Conservation (phyloP, 1,284 basidiomycete genomes). For the Sporisorium graminicola region DNA sequence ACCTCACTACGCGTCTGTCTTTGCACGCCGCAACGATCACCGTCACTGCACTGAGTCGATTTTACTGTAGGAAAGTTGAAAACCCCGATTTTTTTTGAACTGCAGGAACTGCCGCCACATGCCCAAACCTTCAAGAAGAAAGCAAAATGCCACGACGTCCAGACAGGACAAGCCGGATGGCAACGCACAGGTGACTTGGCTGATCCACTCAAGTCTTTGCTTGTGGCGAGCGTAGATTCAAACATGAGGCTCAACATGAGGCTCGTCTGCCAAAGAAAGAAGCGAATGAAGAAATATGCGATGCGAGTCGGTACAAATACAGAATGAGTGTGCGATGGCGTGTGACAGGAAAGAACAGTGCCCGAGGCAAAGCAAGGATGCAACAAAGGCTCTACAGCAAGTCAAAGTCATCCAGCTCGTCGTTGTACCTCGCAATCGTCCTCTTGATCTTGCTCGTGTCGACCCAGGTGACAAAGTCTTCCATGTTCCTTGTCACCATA, state of each 20-base stretch:
- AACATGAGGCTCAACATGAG: not conserved
- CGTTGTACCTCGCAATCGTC: conserved; percentile 95
- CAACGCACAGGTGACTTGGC: too few species aligned
- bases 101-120: not conserved
- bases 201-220: too few species aligned
- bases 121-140: too few species aligned
- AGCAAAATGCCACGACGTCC: too few species aligned
- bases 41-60: not conserved
- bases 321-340: not conserved
- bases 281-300: not conserved
- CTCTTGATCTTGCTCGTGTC: conserved; percentile 97
- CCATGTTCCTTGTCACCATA: conserved; percentile 92
- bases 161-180: too few species aligned
- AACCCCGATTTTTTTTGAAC: not conserved
- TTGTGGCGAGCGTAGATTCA: not conserved
- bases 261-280: not conserved
- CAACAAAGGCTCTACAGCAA: conserved; percentile 47
- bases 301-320: conserved; percentile 7
- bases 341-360: not conserved
- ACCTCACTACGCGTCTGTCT: not conserved
- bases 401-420: conserved; percentile 75
- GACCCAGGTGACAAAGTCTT: conserved; percentile 99
- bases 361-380: not conserved
- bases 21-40: not conserved
- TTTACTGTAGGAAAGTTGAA: not conserved